Evolutionary conservation across 495 filamentous ascomycete genomes (phyloP), one percentile per base, ranked within the genome.

Genomic region (Xylaria longipes): DNA sequence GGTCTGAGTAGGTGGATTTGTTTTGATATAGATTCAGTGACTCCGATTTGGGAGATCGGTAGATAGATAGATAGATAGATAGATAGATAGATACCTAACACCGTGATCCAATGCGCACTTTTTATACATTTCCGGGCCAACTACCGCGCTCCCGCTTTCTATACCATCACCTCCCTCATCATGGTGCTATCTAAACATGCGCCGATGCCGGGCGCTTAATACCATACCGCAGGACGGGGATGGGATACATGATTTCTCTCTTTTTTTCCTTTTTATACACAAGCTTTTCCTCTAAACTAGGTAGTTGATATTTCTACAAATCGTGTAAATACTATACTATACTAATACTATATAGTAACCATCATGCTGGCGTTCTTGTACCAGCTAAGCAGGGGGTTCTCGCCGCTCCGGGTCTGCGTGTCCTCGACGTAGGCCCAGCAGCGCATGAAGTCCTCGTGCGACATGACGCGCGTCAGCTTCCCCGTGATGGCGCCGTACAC

Each of bases 341-440:
- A 25, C 68, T 73, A 94, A 52, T 27, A 22, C 65, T 73, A 94
- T 71, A 97, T 89, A 69, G 93, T 97, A 68, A 90, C 91, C 87
- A 98, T 86, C 80, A 97, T 90, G 78, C 91, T 94, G 73, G 93
- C 93, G 81, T 97, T 98, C 83, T 93, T 92, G 79, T 97, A 99
- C 95, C 95, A 98, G 70, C 82, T 91, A 79, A 99, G 72, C 80
- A 98, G 78, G 56, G 97, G 97, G 80, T 97, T 98, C 85, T 99
- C 96, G 14, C 97, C 95, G 80, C 89, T 95, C 74, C 83, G 83
- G 20, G 95, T 97, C 84, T 92, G 87, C 14, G 94, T 98, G 74
- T 96, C 93, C 76, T 97, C 93, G 45, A 97, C 83, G 77, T 92
- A 93, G 15, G 95, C 94, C 94, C 97, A 97, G 25, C 91, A 84